phyloP scores from a whole-genome alignment of 179 eudicot species.

The Corrigiola litoralis region DNA sequence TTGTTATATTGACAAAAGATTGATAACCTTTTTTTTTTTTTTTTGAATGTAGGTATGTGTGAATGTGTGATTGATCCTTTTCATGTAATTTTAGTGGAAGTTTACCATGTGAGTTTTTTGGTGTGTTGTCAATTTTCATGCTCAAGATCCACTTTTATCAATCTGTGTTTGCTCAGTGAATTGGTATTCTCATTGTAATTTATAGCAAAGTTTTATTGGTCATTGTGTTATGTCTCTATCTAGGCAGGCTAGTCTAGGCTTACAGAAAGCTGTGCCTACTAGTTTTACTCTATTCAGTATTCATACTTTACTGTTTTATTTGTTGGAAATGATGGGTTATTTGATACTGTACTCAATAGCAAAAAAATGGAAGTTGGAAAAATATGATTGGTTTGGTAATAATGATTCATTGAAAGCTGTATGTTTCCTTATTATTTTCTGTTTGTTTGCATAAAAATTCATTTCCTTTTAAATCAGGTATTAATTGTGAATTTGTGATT shows the following conservation, averaged over 20 bases:
- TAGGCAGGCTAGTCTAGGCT: too few species aligned
- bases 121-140: constrained; percentile 21
- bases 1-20: neutral
- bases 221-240: constrained; percentile 24
- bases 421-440: neutral
- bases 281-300: constrained; percentile 8
- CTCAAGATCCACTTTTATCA: constrained; percentile 22
- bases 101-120: constrained; percentile 19
- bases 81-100: constrained; percentile 1
- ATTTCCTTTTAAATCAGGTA: constrained; percentile 2
- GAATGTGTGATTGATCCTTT: constrained; percentile 10
- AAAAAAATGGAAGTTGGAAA: neutral
- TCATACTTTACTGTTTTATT: constrained; percentile 3
- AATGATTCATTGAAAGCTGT: constrained; percentile 2
- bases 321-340: constrained; percentile 13
- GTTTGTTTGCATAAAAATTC: neutral
- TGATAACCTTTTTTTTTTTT: neutral
- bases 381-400: neutral
- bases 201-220: constrained; percentile 17
- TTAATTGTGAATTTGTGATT: constrained; percentile 6
- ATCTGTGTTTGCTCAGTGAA: constrained; percentile 6
- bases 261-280: constrained; percentile 14
- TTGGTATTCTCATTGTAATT: neutral
- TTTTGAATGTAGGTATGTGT: too few species aligned
- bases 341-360: neutral